phyloP scores from a whole-genome alignment of 768 basidiomycete species.

The Pleurotus giganteus region DNA sequence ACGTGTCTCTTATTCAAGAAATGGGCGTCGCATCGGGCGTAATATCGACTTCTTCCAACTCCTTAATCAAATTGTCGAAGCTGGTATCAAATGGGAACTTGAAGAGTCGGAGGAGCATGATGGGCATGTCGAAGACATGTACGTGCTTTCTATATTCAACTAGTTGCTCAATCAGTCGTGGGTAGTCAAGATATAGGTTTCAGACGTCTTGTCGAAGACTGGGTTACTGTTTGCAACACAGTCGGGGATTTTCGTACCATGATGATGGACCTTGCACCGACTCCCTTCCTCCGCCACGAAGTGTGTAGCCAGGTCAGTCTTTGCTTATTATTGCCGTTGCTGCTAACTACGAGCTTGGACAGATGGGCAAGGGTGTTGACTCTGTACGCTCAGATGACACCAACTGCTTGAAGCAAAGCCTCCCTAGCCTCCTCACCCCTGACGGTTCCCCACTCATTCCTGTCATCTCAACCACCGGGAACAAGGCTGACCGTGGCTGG shows the following conservation, averaged over 20 bases:
- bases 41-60: background rate
- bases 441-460: slow-evolving; percentile 12
- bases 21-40: background rate
- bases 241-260: no score
- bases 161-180: no score
- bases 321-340: no score
- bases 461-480: slow-evolving; percentile 13
- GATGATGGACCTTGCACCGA: no score
- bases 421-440: background rate
- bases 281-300: no score
- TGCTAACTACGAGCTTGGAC: no score
- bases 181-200: no score
- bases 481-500: slow-evolving; percentile 12
- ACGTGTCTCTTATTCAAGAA: background rate
- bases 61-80: background rate
- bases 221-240: no score
- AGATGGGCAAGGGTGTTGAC: background rate
- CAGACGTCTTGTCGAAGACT: no score
- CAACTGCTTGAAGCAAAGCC: background rate
- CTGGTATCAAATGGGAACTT: background rate
- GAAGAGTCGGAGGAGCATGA: background rate
- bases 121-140: background rate
- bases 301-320: no score
- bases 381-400: background rate
- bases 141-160: no score